Evolutionary conservation across 495 filamentous ascomycete species (phyloP), one percentile per base, ranked within the genome.

Genomic region (Neurospora sp.): DNA sequence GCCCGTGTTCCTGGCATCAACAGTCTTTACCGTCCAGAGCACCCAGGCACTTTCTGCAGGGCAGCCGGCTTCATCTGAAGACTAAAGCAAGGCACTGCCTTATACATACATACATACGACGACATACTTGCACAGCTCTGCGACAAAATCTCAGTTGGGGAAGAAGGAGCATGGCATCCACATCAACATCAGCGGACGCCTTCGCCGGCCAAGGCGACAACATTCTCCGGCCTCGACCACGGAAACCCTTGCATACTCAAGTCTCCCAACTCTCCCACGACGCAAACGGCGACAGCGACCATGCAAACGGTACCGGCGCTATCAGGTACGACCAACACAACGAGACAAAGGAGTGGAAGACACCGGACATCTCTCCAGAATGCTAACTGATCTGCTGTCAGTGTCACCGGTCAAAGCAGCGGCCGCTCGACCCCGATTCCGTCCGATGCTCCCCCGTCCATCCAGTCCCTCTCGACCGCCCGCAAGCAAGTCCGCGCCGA

Each of bases 351-450:
- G 27, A 27, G 27, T 12, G 46, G 20, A 27, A 23, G 46, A 54
- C 4, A 66, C 54, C 27, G 54, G 54, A 18, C 54, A 66, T 66
- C 6, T 66, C 54, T 66, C 54, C 54, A 35, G 27, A 18, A 35
- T 66, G 54, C 54, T 66, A 37, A 66, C 54, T 76, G 39, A 75
- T 75, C 70, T 27, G 10, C 35, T n/a, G 42, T 75, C 40, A 20
- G 59, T 39, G 69, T 74, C 69, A 7, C 48, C 27, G 54, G 54
- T 70, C 42, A 48, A 48, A 27, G 40, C 75, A 98, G 94, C 83
- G 94, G 94, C 75, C 89, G 88, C 70, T 93, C 93, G n/a, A 98
- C 96, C 39, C 95, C 95, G 12, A 81, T 98, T 44, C 91, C 96
- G 69, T 86, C 90, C 78, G 94, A 98, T 88, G 96, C 96, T 16